Conservation (phyloP, 2,329 filamentous ascomycete genomes). For the Periconia macrospinosa region DNA sequence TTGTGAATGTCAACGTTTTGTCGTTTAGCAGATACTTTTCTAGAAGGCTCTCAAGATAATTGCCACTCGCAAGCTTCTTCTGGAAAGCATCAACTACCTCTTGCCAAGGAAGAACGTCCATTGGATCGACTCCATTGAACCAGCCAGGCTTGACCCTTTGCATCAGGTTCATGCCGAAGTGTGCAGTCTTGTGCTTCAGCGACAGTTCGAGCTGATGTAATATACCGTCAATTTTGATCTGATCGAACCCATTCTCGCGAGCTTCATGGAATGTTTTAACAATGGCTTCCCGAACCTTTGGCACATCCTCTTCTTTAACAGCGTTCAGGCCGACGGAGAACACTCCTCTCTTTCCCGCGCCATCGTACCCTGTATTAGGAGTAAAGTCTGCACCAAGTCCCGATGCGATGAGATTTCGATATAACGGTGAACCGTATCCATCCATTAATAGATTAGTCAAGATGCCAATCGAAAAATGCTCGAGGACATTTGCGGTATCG, state of each 20-base stretch:
- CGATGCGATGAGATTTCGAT: constrained; percentile 83
- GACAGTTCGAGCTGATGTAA: constrained; percentile 92
- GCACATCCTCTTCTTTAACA: constrained; percentile 78
- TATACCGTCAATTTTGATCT: constrained; percentile 88
- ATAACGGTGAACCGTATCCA: constrained; percentile 92
- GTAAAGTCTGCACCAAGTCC: constrained; percentile 92
- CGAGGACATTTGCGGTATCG: constrained; percentile 77
- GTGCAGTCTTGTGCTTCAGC: constrained; percentile 93
- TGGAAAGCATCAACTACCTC: constrained; percentile 85
- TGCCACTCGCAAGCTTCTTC: constrained; percentile 69
- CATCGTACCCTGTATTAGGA: constrained; percentile 90
- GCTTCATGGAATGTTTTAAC: constrained; percentile 71
- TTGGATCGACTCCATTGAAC: constrained; percentile 95
- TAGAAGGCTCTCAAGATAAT: constrained; percentile 81
- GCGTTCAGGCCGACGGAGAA: constrained; percentile 91
- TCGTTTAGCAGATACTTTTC: constrained; percentile 90
- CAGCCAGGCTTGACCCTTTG: constrained; percentile 87
- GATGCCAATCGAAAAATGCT: constrained; percentile 84
- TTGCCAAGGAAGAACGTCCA: constrained; percentile 89
- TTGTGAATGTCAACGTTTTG: constrained; percentile 87
- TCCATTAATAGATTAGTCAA: constrained; percentile 85
- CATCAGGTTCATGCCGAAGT: constrained; percentile 89
- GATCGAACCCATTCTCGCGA: constrained; percentile 77
- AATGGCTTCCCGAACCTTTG: constrained; percentile 74
- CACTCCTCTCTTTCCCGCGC: constrained; percentile 73